Evolutionary conservation across 2,329 filamentous ascomycete species (phyloP), one percentile per base, ranked within the genome.

Genomic region (Cladosporium phlei): DNA sequence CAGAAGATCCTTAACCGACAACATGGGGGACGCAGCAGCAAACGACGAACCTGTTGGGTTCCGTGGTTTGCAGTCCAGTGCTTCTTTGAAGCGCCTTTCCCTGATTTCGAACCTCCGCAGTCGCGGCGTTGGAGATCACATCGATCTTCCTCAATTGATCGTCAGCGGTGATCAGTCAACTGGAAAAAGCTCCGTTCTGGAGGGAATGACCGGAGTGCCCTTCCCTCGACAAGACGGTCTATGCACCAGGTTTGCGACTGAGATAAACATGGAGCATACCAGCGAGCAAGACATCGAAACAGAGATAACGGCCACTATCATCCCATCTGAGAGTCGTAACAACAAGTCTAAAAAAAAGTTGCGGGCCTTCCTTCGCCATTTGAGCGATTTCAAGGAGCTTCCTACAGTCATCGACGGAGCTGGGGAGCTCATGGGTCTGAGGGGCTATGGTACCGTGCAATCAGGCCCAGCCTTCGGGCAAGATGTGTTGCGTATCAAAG

Each of bases 221-320:
- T 30, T 30, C 10, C 28, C 28, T 5, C 28, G 28, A 8, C 28
- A 30, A 16, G 28, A 30, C 10, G 28, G 28, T 3, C 8, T 30
- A 3, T 30, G 28, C 5, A 30, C 28, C 28, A 30, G 28, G 10
- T 30, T 30, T n/a, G 28, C 28, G 28, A 30, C 28, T 6, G 28
- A 30, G 28, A 30, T 30, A 16, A 30, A 12, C 3, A 30, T 30
- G 28, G 28, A 30, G n/a, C 28, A 30, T 7, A 30, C 3, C 2
- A 8, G 78, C 2, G 83, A 83, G 55, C 78, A 73, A 4, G 80
- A 77, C 0, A 76, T 82, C 0, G 69, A 83, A 0, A 76, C 82
- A 51, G 80, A 79, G 1, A 77, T 83, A 33, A 77, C 78, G 0
- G 70, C 74, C 6, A 73, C 84, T 2, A 69, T 69, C 0, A 81